Conservation (phyloP, 805 yeast species). For the Ogataea trehaloabstinens region DNA sequence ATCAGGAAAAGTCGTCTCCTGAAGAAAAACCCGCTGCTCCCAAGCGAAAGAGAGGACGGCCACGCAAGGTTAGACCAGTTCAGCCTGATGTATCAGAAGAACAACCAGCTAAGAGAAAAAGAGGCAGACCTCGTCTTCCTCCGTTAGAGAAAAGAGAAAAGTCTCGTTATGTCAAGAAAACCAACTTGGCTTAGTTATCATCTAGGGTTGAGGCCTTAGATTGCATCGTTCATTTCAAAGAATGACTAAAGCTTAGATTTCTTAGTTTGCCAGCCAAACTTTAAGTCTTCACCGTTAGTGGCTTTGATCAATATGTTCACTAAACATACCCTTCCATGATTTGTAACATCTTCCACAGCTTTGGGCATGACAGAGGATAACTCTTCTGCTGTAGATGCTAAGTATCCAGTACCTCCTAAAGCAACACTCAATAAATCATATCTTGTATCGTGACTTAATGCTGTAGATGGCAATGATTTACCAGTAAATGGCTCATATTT, state of each 20-base stretch:
- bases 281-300: slow-evolving; percentile 52
- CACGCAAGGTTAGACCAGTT: slow-evolving; percentile 15
- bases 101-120: slow-evolving; percentile 18
- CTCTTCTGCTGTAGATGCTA: slow-evolving; percentile 41
- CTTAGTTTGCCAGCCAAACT: slow-evolving; percentile 71
- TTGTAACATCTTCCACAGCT: slow-evolving; percentile 32
- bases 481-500: slow-evolving; percentile 14
- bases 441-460: slow-evolving; percentile 51
- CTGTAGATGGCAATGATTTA: slow-evolving; percentile 53
- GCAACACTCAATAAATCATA: slow-evolving; percentile 57
- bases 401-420: slow-evolving; percentile 55
- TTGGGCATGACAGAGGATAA: slow-evolving; percentile 34
- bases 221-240: too few relatives aligned
- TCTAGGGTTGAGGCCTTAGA: too few relatives aligned
- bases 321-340: slow-evolving; percentile 39
- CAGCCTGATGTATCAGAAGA: neutral
- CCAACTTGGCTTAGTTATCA: too few relatives aligned
- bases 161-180: slow-evolving; percentile 23
- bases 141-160: slow-evolving; percentile 26
- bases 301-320: slow-evolving; percentile 59
- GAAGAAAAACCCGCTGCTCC: neutral
- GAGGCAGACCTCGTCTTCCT: slow-evolving; percentile 31
- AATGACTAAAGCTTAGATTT: slow-evolving; percentile 14
- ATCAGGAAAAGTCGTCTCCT: neutral
- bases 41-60: slow-evolving; percentile 26